Conservation (phyloP, 495 filamentous ascomycete species). For the Hypoxylon perforatum region DNA sequence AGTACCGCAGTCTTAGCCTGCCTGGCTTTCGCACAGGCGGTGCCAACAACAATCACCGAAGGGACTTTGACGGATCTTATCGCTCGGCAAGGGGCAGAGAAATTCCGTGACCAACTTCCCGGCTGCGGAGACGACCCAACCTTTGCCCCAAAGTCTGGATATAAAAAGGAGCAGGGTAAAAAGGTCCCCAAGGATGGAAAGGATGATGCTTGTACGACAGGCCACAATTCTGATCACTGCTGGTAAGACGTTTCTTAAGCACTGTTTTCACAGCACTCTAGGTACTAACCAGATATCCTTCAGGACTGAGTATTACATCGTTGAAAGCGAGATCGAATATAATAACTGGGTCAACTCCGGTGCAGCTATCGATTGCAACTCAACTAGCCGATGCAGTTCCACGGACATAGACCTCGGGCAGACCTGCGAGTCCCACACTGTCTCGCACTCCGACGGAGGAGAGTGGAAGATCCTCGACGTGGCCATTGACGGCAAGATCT, state of each 20-base stretch:
- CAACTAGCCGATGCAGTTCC: neutral
- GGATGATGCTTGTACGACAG: neutral
- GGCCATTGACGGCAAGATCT: constrained; percentile 1
- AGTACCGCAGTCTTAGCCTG: neutral
- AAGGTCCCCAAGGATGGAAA: neutral
- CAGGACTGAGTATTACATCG: constrained; percentile 1
- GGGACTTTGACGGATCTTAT: neutral
- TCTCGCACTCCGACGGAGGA: neutral
- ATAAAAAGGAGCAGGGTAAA: neutral
- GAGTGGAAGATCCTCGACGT: constrained; percentile 1
- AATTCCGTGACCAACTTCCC: neutral
- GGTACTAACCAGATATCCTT: neutral
- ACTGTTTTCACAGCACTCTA: too few species aligned
- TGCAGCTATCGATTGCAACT: constrained; percentile 2
- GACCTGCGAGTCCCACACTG: constrained; percentile 1
- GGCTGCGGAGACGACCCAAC: constrained; percentile 1
- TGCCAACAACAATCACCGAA: neutral
- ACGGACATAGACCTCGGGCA: constrained; percentile 2
- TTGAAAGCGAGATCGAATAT: constrained; percentile 4
- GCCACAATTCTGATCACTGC: neutral
- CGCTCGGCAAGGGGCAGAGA: neutral
- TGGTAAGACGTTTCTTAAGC: neutral
- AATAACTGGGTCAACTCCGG: constrained; percentile 1
- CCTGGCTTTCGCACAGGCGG: neutral
- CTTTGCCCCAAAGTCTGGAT: neutral